Base-by-base conservation (phyloP, 306 rosid species). In the Dicorynia guianensis region DNA sequence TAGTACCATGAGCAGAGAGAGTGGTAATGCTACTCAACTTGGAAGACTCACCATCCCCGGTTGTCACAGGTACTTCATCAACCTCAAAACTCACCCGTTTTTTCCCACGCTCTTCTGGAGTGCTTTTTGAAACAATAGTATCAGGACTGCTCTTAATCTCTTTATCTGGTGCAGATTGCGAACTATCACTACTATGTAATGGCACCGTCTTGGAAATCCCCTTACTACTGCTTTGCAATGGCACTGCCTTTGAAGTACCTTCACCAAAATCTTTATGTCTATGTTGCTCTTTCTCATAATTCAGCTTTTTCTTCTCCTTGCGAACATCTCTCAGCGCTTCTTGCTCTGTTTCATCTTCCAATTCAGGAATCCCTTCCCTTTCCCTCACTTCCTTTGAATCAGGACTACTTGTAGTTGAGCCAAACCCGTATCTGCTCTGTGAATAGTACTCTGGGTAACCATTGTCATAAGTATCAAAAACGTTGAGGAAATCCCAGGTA, bases 321-420 rank as follows among this genome's bases (percentile, higher is more conserved):
- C 49, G 15, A 67, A 70, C 59, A 71, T 62, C 90, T 65, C 84
- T 87, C 80, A 68, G 17, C 40, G 38, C 73, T 74, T 95, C 97
- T 0, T 82, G 91, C 73, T 92, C 98, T 1, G 88, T 87, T 30
- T 92, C 99, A n/a, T 96, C 98, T 81, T 96, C 99, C 84, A 96
- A 80, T 25, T 96, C 98, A 3, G 99, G 99, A 83, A 96, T 96
- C 53, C 99, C 99, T 69, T 96, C 99, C 30, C 97, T 90, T 82
- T 89, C 92, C 80, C 99, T 89, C 85, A 96, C 97, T 70, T 96
- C 99, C 15, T 86, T 89, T 36, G 97, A 92, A 81, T 96, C 99
- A 5, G 97, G 92, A 63, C 99, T 96, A 66, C 97, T 92, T 58
- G 85, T 53, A 6, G 74, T 81, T 33, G 99, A 92, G 33, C 91